Conservation (phyloP, 2,329 filamentous ascomycete genomes). For the Alternaria gaisen region DNA sequence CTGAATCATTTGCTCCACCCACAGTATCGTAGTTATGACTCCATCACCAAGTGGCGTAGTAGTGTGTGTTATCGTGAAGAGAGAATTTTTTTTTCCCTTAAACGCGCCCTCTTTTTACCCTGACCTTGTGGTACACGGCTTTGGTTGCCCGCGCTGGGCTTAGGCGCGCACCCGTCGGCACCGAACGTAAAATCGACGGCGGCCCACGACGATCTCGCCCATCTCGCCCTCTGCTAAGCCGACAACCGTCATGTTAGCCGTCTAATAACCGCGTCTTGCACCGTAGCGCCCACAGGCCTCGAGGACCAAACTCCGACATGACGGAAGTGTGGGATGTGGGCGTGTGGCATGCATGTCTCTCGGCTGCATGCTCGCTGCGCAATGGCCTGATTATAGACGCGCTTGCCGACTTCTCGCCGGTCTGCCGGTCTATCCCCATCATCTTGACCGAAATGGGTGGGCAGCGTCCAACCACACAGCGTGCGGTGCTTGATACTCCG, state of each 20-base stretch:
- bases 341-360: constrained; percentile 2
- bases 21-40: constrained; percentile 9
- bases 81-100: background rate
- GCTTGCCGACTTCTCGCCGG: constrained; percentile 20
- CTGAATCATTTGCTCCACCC: constrained; percentile 17
- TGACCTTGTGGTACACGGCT: background rate
- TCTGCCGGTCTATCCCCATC: constrained; percentile 3
- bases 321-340: constrained; percentile 5
- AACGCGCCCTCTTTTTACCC: background rate
- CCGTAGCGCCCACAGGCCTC: background rate
- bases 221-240: constrained; percentile 5
- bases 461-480: constrained; percentile 14
- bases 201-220: constrained; percentile 9
- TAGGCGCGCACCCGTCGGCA: constrained; percentile 12
- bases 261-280: constrained; percentile 2
- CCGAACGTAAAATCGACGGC: background rate
- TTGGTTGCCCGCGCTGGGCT: background rate
- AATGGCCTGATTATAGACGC: constrained; percentile 14
- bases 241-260: constrained; percentile 6
- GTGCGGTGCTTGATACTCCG: constrained; percentile 34
- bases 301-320: constrained; percentile 7
- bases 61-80: constrained; percentile 1
- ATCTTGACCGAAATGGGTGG: constrained; percentile 13
- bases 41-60: background rate
- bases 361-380: constrained; percentile 9